Base-by-base conservation (phyloP, 192 early-diverging fungal species). In the Rhizoclosmatium sp. region DNA sequence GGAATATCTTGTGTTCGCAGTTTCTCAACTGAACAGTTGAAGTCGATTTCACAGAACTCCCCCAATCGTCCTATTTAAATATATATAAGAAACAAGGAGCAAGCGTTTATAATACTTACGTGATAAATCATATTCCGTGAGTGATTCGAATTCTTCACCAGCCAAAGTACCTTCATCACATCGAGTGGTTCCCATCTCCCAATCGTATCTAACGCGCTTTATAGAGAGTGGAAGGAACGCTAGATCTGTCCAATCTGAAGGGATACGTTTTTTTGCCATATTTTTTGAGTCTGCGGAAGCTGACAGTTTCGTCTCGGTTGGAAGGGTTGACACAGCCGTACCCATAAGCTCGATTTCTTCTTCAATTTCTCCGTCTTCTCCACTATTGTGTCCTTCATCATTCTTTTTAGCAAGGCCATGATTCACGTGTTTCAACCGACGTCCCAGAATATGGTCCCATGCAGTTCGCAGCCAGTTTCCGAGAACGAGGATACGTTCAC, bases 381-480 rank as follows among this genome's bases (percentile, higher is more conserved):
- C 69, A 49, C 12, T 14, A 5, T n/a, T 44, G 2, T 7, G 40
- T 16, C 21, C 21, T 0, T 69, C 67, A 2, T 78, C 46, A 14
- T 59, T 31, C 47, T 1, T 41, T 54, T 9, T 19, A 19, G 69
- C 73, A 19, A 62, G 44, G 5, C 66, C 66, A 31, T 10, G 62
- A 47, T 46, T 12, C 66, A 71, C 69, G 19, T 58, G 48, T 70
- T 80, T 65, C 2, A 82, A 54, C 58, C 76, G 51, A n/a, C 66
- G 49, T 19, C 65, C 45, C 31, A 82, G 19, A 21, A 78, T 70
- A 58, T 47, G 65, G 5, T 77, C 76, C 91, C 91, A 93, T 1
- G 80, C 78, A 4, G 74, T 71, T 12, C 92, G 69, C 40, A 93
- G 68, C 73, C 85, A 84, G 66, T 87, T 84, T 1, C 82, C 81